These are phyloP conservation scores for Globisporangium takayamanum DNA, from an alignment of 352 stramenopile species.

Conservation along the genomic window DNA sequence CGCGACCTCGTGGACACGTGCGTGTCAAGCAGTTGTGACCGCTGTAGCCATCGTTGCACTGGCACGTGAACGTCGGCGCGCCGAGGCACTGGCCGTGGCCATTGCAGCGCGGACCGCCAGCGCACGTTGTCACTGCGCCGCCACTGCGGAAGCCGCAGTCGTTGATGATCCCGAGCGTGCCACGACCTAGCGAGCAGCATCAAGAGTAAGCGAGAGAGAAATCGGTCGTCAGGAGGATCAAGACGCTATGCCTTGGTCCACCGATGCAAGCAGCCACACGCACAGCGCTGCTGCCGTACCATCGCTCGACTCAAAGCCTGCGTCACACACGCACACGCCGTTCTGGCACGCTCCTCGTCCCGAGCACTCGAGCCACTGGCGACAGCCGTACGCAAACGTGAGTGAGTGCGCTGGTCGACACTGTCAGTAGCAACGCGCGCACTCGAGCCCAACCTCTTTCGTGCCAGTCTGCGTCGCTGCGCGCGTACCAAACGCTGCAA, in stretches of 20 bases:
- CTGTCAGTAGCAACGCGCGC: background rate
- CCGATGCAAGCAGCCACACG: background rate
- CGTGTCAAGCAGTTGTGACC: conserved; percentile 54
- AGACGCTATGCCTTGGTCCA: too few relatives aligned
- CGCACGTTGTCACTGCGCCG: conserved; percentile 33
- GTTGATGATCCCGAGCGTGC: conserved; percentile 21
- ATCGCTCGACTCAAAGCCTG: conserved; percentile 48
- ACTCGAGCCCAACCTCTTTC: background rate
- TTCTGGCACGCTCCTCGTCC: conserved; percentile 41
- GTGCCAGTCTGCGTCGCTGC: background rate
- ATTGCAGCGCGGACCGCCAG: conserved; percentile 41
- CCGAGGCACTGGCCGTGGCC: conserved; percentile 47
- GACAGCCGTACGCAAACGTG: background rate
- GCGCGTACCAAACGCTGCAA: background rate
- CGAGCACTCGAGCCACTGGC: conserved; percentile 60
- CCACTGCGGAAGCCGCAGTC: conserved; percentile 44
- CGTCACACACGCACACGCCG: conserved; percentile 40
- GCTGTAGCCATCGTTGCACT: conserved; percentile 41
- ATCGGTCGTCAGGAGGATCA: too few relatives aligned
- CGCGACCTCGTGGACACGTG: conserved; percentile 40
- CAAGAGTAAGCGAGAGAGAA: background rate
- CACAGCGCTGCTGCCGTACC: conserved; percentile 18
- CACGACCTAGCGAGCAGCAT: conserved; percentile 12
- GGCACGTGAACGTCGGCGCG: conserved; percentile 37
- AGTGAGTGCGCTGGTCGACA: too few relatives aligned